Evolutionary conservation across 441 rosid species (phyloP).

Genomic region (Adansonia grandidieri): DNA sequence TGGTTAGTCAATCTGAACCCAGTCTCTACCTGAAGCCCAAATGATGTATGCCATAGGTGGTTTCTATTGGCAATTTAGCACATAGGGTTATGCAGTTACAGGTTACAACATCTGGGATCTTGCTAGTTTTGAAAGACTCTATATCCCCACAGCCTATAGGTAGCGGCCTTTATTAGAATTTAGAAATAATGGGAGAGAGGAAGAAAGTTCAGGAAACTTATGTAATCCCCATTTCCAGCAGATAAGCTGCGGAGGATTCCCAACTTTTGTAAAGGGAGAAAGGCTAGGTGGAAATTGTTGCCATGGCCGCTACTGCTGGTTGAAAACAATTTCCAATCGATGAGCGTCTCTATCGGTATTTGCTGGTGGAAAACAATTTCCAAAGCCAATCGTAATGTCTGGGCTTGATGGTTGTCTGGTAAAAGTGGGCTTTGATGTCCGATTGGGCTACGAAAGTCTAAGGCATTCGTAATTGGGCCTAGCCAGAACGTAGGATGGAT

Average conservation of each 20-base stretch:
- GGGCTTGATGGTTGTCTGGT: too few species aligned
- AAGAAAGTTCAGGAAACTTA: neutral
- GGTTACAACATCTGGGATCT: neutral
- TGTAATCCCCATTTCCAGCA: neutral
- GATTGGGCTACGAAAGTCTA: too few species aligned
- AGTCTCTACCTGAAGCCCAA: neutral
- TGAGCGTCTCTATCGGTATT: too few species aligned
- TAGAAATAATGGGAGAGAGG: neutral
- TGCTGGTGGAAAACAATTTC: conserved; percentile 18
- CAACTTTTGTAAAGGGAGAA: neutral
- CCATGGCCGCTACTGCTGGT: conserved; percentile 78
- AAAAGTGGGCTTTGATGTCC: too few species aligned
- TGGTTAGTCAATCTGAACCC: neutral
- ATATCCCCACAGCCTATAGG: neutral
- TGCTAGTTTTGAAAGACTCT: neutral
- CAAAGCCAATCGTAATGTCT: neutral
- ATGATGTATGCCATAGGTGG: neutral
- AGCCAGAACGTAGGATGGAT: too few species aligned
- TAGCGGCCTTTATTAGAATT: neutral
- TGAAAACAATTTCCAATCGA: conserved; percentile 94
- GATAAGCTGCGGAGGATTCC: neutral
- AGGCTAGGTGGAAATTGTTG: too few species aligned
- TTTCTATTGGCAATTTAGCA: neutral
- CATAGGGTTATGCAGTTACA: neutral
- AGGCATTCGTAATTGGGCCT: too few species aligned